Evolutionary conservation across 2,329 filamentous ascomycete genomes (phyloP).

Genomic region (Clarireedia monteithiana): DNA sequence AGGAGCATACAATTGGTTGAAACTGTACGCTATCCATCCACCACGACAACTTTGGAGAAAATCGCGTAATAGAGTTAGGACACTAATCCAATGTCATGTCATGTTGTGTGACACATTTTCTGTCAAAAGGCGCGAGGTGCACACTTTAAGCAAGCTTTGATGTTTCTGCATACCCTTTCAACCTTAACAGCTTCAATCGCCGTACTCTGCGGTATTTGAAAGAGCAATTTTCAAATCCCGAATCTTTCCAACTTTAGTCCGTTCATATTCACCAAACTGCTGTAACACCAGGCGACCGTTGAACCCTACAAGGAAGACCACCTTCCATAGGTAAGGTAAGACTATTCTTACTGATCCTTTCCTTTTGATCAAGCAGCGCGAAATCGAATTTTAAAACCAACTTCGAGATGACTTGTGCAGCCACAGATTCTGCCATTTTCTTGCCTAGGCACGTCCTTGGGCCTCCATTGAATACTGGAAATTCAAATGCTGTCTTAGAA

Average conservation of each 20-base stretch:
- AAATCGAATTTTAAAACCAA: constrained; percentile 46
- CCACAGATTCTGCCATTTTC: constrained; percentile 56
- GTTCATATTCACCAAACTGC: too few relatives aligned
- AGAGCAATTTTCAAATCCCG: not conserved
- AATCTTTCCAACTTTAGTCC: not conserved
- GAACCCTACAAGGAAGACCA: constrained; percentile 39
- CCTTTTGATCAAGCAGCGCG: constrained; percentile 31
- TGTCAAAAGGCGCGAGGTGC: too few relatives aligned
- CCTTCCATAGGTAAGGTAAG: constrained; percentile 57
- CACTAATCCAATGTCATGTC: not conserved
- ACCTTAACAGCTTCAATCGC: too few relatives aligned
- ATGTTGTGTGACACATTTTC: not conserved
- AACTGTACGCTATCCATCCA: too few relatives aligned
- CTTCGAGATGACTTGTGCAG: constrained; percentile 46
- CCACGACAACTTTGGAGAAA: too few relatives aligned
- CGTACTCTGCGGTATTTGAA: not conserved
- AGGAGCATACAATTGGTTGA: too few relatives aligned
- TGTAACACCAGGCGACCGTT: too few relatives aligned
- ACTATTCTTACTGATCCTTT: constrained; percentile 51
- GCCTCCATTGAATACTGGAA: constrained; percentile 58
- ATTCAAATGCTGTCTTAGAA: constrained; percentile 44
- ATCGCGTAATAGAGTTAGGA: not conserved
- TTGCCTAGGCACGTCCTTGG: constrained; percentile 53
- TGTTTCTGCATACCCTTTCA: too few relatives aligned
- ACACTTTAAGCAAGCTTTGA: not conserved